phyloP scores from a whole-genome alignment of 352 stramenopile species.

The Aphanomyces euteiches region DNA sequence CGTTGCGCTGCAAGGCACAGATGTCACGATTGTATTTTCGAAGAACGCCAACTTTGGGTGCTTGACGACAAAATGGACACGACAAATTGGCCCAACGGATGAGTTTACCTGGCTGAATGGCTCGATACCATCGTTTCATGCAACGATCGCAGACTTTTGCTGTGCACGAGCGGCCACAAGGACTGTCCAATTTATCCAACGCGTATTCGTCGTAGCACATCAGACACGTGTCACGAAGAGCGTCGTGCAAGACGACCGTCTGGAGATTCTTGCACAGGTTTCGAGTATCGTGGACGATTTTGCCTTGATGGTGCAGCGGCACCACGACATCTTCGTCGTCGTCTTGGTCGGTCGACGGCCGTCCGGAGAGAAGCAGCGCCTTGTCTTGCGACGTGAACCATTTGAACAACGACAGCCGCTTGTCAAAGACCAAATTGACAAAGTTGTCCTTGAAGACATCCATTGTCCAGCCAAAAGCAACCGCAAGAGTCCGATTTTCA shows the following conservation, averaged over 20 bases:
- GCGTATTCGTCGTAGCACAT: slow-evolving; percentile 21
- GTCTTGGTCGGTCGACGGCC: background rate
- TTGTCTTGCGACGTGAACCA: background rate
- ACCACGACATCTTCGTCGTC: background rate
- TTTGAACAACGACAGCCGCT: slow-evolving; percentile 8
- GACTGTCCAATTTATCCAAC: background rate
- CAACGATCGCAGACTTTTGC: slow-evolving; percentile 15
- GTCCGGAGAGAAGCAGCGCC: background rate
- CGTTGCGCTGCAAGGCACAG: background rate
- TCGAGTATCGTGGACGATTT: slow-evolving; percentile 2
- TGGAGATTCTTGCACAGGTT: background rate
- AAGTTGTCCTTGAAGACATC: background rate
- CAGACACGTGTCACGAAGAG: slow-evolving; percentile 13
- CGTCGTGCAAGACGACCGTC: background rate
- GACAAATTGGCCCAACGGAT: background rate
- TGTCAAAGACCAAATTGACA: slow-evolving; percentile 1
- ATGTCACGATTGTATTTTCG: slow-evolving; percentile 16
- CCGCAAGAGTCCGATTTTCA: background rate
- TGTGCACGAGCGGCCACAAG: slow-evolving; percentile 6
- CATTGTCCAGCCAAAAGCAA: slow-evolving; percentile 5
- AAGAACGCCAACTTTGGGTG: slow-evolving; percentile 15
- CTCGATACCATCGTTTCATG: slow-evolving; percentile 15
- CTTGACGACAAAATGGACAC: slow-evolving; percentile 22
- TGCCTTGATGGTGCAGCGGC: slow-evolving; percentile 1
- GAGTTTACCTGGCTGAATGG: slow-evolving; percentile 1